These are phyloP conservation scores for Xylaria nigripes DNA, from an alignment of 495 filamentous ascomycete species.

Conservation along the genomic window DNA sequence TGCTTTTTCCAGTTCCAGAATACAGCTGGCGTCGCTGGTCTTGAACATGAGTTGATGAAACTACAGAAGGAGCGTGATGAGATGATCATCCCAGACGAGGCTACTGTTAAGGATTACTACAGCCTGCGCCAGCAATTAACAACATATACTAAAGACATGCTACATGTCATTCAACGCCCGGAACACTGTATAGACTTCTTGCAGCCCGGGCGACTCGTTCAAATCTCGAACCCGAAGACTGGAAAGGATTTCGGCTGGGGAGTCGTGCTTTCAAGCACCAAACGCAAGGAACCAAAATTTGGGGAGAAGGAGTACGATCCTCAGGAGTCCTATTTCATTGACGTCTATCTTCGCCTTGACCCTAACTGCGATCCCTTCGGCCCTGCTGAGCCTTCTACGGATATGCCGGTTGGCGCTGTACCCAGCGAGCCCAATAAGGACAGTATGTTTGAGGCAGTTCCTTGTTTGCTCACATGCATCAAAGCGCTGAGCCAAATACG, in stretches of 20 bases:
- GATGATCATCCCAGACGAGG: constrained; percentile 75
- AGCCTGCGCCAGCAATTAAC: constrained; percentile 73
- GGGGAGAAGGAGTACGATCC: constrained; percentile 54
- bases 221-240: constrained; percentile 61
- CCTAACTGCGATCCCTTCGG: constrained; percentile 26
- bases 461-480: constrained; percentile 75
- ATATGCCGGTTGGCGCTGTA: constrained; percentile 37
- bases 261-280: constrained; percentile 61
- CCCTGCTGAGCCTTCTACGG: constrained; percentile 19
- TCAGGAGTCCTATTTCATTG: constrained; percentile 69
- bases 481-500: constrained; percentile 68
- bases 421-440: constrained; percentile 32
- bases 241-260: constrained; percentile 87
- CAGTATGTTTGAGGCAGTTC: constrained; percentile 66
- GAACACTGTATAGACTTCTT: constrained; percentile 73
- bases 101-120: constrained; percentile 85
- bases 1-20: constrained; percentile 99
- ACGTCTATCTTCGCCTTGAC: constrained; percentile 66
- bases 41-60: constrained; percentile 71
- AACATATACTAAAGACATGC: constrained; percentile 76
- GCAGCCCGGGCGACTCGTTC: constrained; percentile 73
- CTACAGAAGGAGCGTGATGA: constrained; percentile 63
- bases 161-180: constrained; percentile 81
- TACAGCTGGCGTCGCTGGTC: constrained; percentile 66
- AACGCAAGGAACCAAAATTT: constrained; percentile 51